Percentiles rank a stretch among this genome's conserved stretches.
phyloP scores from a whole-genome alignment of 495 filamentous ascomycete genomes.

The Neurospora cerealis region DNA sequence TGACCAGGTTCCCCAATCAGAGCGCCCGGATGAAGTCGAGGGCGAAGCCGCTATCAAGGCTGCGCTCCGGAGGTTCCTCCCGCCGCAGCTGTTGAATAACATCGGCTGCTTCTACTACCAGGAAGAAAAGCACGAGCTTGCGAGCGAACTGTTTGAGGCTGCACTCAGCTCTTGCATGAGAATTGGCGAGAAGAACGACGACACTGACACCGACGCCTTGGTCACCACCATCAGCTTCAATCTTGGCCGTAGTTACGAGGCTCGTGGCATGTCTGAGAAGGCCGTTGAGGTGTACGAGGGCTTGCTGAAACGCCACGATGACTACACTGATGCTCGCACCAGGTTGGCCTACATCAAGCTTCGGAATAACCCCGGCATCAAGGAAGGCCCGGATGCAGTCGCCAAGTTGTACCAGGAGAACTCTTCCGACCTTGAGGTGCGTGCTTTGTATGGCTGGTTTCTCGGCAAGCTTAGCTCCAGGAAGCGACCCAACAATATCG shows the following conservation, averaged over 20 bases:
- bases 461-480: conserved; percentile 64
- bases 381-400: conserved; percentile 78
- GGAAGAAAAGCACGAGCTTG: conserved; percentile 65
- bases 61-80: conserved; percentile 59
- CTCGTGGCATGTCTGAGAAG: conserved; percentile 66
- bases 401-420: conserved; percentile 71
- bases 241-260: conserved; percentile 91
- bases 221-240: conserved; percentile 94
- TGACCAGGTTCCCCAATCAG: conserved; percentile 58
- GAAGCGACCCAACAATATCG: conserved; percentile 66
- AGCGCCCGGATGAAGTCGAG: conserved; percentile 52
- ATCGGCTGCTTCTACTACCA: conserved; percentile 93
- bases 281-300: conserved; percentile 82
- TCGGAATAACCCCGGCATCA: conserved; percentile 60
- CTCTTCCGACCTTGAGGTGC: conserved; percentile 76
- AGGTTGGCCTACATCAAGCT: conserved; percentile 83
- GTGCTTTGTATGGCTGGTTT: conserved; percentile 90
- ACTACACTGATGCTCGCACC: conserved; percentile 85
- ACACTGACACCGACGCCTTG: conserved; percentile 75
- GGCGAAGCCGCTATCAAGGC: conserved; percentile 48
- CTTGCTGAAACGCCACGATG: conserved; percentile 66
- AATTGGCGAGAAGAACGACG: conserved; percentile 55
- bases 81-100: conserved; percentile 90
- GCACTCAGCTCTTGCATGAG: conserved; percentile 79
- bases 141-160: conserved; percentile 79